phyloP scores from a whole-genome alignment of 352 stramenopile genomes.

The Blastocystis sp. region DNA sequence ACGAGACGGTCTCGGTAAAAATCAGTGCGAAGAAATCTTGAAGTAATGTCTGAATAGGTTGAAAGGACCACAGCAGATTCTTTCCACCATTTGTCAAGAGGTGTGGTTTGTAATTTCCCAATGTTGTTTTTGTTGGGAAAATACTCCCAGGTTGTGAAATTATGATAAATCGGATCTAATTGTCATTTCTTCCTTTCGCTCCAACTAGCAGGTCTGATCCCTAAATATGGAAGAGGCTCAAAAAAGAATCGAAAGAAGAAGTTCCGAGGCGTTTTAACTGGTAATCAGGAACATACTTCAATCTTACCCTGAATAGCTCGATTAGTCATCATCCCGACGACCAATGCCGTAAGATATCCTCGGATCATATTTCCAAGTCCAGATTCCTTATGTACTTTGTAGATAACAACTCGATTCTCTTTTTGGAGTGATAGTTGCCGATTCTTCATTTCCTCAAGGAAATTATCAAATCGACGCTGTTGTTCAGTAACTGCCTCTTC shows the following conservation, averaged over 20 bases:
- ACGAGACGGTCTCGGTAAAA: neutral
- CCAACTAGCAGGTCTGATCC: neutral
- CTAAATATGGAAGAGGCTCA: neutral
- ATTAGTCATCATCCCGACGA: neutral
- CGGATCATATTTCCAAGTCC: constrained; percentile 63
- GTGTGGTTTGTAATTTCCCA: neutral
- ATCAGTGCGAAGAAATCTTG: neutral
- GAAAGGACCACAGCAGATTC: neutral
- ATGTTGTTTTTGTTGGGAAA: neutral
- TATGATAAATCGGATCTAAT: neutral
- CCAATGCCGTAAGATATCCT: constrained; percentile 7
- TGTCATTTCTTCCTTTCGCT: neutral
- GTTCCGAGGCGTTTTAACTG: neutral
- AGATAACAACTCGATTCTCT: neutral
- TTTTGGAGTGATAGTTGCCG: neutral
- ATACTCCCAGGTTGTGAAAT: neutral
- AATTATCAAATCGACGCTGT: neutral
- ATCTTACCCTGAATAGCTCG: neutral
- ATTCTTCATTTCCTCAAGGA: neutral
- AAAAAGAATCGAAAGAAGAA: constrained; percentile 25
- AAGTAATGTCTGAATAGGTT: constrained; percentile 42
- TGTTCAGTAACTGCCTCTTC: neutral
- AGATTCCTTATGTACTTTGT: constrained; percentile 32
- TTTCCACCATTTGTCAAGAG: neutral
- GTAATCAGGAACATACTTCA: neutral